Evolutionary conservation across 2,329 filamentous ascomycete species (phyloP).

Genomic region (Cyphellophora europaea): DNA sequence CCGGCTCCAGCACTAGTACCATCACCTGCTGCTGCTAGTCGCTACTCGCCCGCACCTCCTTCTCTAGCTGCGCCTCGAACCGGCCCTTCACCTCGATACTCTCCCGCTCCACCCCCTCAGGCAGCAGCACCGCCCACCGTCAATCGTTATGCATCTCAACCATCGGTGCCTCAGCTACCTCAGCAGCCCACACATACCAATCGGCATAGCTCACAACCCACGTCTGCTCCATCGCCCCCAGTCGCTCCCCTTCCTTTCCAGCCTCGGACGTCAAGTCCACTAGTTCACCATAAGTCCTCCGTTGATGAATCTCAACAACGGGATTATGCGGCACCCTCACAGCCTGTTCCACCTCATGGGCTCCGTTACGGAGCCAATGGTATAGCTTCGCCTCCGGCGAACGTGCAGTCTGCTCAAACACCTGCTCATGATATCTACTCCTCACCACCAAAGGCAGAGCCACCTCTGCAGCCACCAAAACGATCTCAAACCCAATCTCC

Average conservation of each 20-base stretch:
- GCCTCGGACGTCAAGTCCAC: conserved; percentile 55
- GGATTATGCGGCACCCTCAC: too few species aligned
- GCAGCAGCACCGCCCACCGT: conserved; percentile 2
- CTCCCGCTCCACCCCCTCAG: conserved; percentile 33
- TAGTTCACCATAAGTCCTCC: conserved; percentile 39
- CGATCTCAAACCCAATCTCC: conserved; percentile 53
- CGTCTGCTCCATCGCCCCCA: conserved; percentile 20
- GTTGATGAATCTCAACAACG: too few species aligned
- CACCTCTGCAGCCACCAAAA: conserved; percentile 27
- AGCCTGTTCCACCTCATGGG: too few species aligned
- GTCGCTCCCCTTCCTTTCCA: conserved; percentile 42
- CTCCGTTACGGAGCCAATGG: too few species aligned
- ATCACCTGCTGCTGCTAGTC: conserved; percentile 27
- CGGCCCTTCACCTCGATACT: conserved; percentile 31
- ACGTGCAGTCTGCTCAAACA: conserved; percentile 1
- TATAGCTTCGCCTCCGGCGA: too few species aligned
- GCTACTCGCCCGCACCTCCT: conserved; percentile 36
- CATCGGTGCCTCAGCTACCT: conserved; percentile 17
- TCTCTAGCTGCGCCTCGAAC: conserved; percentile 24
- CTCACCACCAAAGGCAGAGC: background rate
- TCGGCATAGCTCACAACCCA: conserved; percentile 32
- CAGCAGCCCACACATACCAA: conserved; percentile 19
- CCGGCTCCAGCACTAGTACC: conserved; percentile 23
- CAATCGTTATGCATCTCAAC: conserved; percentile 19
- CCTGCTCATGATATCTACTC: background rate